A percentile compares a stretch with the other conserved stretches of the same genome.
These are phyloP conservation scores for Neostapfia colusana DNA, from an alignment of 176 grass and related monocot genomes.

Conservation along the genomic window DNA sequence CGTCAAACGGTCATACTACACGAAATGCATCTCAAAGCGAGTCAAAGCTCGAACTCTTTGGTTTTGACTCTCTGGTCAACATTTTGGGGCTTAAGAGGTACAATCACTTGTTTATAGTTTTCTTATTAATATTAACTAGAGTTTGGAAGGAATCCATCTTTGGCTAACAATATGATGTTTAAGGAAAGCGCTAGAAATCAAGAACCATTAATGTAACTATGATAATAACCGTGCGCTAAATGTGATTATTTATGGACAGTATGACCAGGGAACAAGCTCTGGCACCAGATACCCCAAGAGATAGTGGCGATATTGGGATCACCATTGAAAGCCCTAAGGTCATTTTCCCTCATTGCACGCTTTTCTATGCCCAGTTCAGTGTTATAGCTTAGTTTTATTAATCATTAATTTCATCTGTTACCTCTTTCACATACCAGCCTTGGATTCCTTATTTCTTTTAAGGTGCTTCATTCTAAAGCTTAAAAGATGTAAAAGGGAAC, in stretches of 20 bases:
- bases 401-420: slow-evolving; percentile 4
- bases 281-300: slow-evolving; percentile 51
- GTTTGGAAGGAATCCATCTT: background rate
- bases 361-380: background rate
- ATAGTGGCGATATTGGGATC: slow-evolving; percentile 62
- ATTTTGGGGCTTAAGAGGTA: slow-evolving; percentile 97
- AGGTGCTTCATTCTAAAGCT: background rate
- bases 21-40: slow-evolving; percentile 58
- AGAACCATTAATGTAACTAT: background rate
- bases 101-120: background rate
- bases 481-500: background rate
- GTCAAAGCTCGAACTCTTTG: slow-evolving; percentile 91
- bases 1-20: slow-evolving; percentile 48
- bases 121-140: background rate
- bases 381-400: background rate
- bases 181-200: slow-evolving; percentile 13
- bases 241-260: slow-evolving; percentile 55
- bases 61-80: slow-evolving; percentile 94
- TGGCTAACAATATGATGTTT: background rate
- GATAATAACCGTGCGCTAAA: background rate
- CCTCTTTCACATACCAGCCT: background rate
- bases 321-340: slow-evolving; percentile 58
- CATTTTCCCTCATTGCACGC: slow-evolving; percentile 12
- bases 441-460: background rate
- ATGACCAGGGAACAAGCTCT: slow-evolving; percentile 81